Evolutionary conservation across 768 basidiomycete genomes (phyloP).

Genomic region (Mycena epipterygia): DNA sequence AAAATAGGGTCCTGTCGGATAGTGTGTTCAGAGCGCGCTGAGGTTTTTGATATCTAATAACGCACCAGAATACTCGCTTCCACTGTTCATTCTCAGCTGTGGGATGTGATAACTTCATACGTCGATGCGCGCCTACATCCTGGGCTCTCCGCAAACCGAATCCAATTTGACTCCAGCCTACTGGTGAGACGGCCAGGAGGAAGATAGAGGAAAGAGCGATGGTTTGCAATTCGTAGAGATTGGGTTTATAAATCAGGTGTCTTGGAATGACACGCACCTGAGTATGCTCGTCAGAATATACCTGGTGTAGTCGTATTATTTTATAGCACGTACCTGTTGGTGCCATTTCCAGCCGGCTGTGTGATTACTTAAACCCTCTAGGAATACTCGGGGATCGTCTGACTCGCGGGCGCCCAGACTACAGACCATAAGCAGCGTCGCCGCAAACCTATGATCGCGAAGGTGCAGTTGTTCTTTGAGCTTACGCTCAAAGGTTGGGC

Average conservation of each 20-base stretch:
- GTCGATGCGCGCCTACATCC: conserved; percentile 80
- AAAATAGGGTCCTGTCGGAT: conserved; percentile 61
- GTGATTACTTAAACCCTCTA: conserved; percentile 54
- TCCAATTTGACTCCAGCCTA: conserved; percentile 75
- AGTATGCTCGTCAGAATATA: conserved; percentile 21
- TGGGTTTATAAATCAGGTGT: conserved; percentile 34
- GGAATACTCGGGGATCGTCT: conserved; percentile 71
- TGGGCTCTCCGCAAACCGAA: conserved; percentile 78
- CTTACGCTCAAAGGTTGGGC: conserved; percentile 73
- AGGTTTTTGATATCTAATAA: background rate
- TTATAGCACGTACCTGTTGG: conserved; percentile 40
- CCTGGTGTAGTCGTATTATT: background rate
- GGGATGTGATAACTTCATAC: conserved; percentile 51
- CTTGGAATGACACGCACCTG: conserved; percentile 46
- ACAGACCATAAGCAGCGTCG: conserved; percentile 44
- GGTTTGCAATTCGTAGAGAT: conserved; percentile 36
- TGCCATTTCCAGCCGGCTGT: conserved; percentile 77
- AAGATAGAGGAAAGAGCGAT: conserved; percentile 52
- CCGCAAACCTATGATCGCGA: conserved; percentile 60
- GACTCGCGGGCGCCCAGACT: conserved; percentile 73
- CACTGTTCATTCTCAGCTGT: conserved; percentile 78
- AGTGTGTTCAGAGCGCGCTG: background rate
- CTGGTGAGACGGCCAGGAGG: conserved; percentile 62
- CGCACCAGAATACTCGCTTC: conserved; percentile 76
- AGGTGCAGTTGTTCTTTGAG: conserved; percentile 64